Conservation (phyloP, 2,329 filamentous ascomycete genomes). For the Thielaviopsis ethacetica region DNA sequence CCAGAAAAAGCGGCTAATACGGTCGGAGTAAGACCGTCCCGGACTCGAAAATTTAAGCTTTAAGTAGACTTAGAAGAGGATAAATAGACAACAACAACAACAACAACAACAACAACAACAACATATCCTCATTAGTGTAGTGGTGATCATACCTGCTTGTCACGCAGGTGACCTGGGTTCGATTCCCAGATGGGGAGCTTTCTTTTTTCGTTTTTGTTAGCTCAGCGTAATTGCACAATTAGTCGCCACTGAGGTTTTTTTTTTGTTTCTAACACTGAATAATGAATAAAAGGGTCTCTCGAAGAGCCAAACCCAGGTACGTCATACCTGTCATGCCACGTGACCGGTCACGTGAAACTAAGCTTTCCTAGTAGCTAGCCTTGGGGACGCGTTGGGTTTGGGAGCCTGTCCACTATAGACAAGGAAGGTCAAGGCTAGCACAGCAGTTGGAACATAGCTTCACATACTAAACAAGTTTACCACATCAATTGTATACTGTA, state of each 20-base stretch:
- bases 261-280: too few relatives aligned
- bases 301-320: neutral
- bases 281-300: too few relatives aligned
- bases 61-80: too few relatives aligned
- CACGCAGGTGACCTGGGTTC: slow-evolving; percentile 8
- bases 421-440: slow-evolving; percentile 6
- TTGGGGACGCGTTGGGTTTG: slow-evolving; percentile 7
- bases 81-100: too few relatives aligned
- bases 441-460: neutral
- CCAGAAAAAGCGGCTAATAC: too few relatives aligned
- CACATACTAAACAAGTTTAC: neutral
- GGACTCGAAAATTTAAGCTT: too few relatives aligned
- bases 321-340: neutral
- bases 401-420: slow-evolving; percentile 7
- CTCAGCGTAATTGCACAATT: too few relatives aligned
- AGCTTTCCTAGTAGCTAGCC: neutral
- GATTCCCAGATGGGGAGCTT: slow-evolving; percentile 6
- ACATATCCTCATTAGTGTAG: too few relatives aligned
- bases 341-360: neutral
- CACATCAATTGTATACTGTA: neutral
- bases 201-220: neutral
- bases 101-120: too few relatives aligned
- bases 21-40: too few relatives aligned
- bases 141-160: slow-evolving; percentile 9
- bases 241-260: too few relatives aligned